These are phyloP conservation scores for Macrophomina tecta DNA, from an alignment of 2,329 filamentous ascomycete species.

Conservation along the genomic window DNA sequence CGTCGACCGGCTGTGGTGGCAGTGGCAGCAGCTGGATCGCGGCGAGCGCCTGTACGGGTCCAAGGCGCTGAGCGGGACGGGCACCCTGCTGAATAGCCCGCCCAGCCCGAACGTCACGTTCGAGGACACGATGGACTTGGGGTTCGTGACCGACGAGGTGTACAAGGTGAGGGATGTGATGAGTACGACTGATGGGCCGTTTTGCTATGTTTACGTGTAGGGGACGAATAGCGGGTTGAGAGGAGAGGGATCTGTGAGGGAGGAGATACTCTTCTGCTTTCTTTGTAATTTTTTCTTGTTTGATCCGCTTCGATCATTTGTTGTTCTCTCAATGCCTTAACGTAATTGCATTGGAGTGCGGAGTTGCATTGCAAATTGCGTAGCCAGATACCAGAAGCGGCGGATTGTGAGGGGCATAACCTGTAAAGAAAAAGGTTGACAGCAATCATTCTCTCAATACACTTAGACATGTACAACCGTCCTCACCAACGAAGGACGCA, in stretches of 20 bases:
- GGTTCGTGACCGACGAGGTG: constrained; percentile 15
- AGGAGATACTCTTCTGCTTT: background rate
- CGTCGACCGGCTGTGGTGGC: constrained; percentile 57
- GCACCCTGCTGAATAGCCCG: constrained; percentile 53
- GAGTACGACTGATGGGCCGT: constrained; percentile 51
- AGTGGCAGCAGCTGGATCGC: constrained; percentile 56
- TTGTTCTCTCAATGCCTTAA: background rate
- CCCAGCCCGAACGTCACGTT: constrained; percentile 53
- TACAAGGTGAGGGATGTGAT: constrained; percentile 48
- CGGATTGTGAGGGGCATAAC: background rate
- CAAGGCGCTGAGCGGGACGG: constrained; percentile 46
- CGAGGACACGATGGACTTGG: constrained; percentile 49
- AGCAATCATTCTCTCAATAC: constrained; percentile 2
- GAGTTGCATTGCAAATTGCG: background rate
- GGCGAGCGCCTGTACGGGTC: constrained; percentile 37
- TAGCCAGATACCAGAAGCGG: background rate
- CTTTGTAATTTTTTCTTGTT: background rate
- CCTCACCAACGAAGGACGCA: no score
- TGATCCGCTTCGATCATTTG: background rate
- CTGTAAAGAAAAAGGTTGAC: background rate
- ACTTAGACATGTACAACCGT: background rate
- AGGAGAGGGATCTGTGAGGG: no score
- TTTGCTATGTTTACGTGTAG: constrained; percentile 54
- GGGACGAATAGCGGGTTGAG: background rate
- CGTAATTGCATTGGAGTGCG: background rate